phyloP scores from a whole-genome alignment of 768 basidiomycete species.

The Suillus clintonianus region DNA sequence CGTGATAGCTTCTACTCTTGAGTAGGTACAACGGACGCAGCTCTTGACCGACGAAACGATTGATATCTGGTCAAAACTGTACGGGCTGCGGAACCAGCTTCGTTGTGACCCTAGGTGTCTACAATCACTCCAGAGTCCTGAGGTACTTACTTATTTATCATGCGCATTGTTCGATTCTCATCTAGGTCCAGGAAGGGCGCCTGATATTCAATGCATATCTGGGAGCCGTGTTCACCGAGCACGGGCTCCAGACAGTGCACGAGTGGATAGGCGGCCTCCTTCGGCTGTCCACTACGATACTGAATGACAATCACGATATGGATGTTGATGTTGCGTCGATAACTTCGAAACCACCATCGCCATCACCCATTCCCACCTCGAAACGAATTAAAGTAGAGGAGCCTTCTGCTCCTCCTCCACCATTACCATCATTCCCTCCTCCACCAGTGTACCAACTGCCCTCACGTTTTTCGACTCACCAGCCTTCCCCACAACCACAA shows the following conservation, averaged over 20 bases:
- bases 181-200: constrained; percentile 49
- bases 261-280: constrained; percentile 56
- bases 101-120: constrained; percentile 34
- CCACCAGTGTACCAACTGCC: constrained; percentile 32
- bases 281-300: constrained; percentile 23
- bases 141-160: constrained; percentile 37
- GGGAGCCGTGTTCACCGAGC: constrained; percentile 60
- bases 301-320: constrained; percentile 13
- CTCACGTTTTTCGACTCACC: constrained; percentile 28
- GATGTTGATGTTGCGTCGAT: constrained; percentile 11
- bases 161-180: constrained; percentile 13
- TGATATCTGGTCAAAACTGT: constrained; percentile 39
- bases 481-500: constrained; percentile 23
- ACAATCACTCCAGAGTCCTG: constrained; percentile 25
- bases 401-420: constrained; percentile 10
- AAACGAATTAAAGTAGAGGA: constrained; percentile 33
- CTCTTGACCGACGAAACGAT: constrained; percentile 35
- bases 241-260: constrained; percentile 51
- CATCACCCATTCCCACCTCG: constrained; percentile 22
- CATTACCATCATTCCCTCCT: constrained; percentile 14
- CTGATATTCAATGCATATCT: constrained; percentile 67
- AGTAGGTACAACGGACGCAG: constrained; percentile 25
- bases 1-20: constrained; percentile 5
- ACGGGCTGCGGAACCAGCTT: constrained; percentile 36
- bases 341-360: neutral